Evolutionary conservation across 176 grass and related monocot species (phyloP).

Genomic region (sorghum (Sorghum bicolor)): DNA sequence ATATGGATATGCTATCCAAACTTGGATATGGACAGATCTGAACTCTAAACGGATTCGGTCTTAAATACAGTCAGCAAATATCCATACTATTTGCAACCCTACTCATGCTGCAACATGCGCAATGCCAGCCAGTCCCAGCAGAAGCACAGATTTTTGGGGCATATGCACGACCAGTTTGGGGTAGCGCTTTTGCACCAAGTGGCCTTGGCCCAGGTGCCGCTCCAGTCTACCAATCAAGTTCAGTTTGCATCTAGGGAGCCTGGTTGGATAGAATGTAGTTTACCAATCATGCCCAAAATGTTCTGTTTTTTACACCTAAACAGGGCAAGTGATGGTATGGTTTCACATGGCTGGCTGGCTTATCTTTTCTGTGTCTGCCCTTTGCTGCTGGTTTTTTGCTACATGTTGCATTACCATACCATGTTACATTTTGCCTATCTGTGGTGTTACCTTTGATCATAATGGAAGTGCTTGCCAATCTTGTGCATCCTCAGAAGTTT

Average conservation of each 20-base stretch:
- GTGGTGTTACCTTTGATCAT: not conserved
- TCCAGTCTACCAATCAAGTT: not conserved
- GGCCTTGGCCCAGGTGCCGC: not conserved
- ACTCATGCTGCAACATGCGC: not conserved
- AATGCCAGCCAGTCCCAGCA: not conserved
- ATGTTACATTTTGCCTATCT: not conserved
- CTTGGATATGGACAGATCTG: too few relatives aligned
- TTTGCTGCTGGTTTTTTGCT: not conserved
- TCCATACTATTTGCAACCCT: too few relatives aligned
- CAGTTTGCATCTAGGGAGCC: not conserved
- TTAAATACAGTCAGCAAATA: too few relatives aligned
- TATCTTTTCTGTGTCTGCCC: not conserved
- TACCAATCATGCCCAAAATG: not conserved
- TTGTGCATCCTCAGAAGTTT: not conserved
- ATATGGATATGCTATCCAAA: too few relatives aligned
- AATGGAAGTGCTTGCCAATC: not conserved
- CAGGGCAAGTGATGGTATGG: not conserved
- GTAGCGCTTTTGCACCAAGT: not conserved
- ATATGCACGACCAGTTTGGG: not conserved
- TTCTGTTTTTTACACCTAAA: not conserved
- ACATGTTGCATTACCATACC: not conserved
- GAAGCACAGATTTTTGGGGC: not conserved
- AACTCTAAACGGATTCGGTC: too few relatives aligned
- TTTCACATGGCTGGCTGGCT: not conserved
- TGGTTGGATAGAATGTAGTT: not conserved